Conservation (phyloP, 352 stramenopile genomes). For the Pythium rishiriense region DNA sequence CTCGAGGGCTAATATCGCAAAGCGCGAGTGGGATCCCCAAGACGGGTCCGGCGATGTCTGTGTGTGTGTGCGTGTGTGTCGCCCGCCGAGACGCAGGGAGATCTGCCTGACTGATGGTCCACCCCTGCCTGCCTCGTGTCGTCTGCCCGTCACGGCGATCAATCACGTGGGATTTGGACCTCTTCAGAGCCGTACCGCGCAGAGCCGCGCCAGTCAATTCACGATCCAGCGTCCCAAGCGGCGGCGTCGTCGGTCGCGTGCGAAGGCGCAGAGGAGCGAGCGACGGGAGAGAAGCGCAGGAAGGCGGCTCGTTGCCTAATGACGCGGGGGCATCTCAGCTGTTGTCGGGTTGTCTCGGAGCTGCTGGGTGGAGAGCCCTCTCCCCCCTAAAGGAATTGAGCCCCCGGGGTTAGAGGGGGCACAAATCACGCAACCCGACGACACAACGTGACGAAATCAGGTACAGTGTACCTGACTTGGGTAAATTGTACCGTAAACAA, state of each 20-base stretch:
- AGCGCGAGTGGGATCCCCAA: not conserved
- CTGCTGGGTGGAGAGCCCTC: not conserved
- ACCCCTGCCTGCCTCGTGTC: no score
- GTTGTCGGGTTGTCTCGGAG: constrained; percentile 2
- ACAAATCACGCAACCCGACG: constrained; percentile 5
- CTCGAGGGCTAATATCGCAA: not conserved
- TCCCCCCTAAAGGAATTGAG: constrained; percentile 2
- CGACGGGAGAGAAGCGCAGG: not conserved
- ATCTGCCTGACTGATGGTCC: no score
- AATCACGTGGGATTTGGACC: no score
- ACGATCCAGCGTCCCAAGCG: no score
- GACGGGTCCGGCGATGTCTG: no score
- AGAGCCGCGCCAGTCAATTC: no score
- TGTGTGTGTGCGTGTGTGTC: no score
- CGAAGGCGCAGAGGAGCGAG: not conserved
- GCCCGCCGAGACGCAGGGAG: not conserved
- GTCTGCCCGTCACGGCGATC: no score
- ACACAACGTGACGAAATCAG: constrained; percentile 5
- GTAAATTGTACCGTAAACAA: not conserved
- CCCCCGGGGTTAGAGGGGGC: not conserved
- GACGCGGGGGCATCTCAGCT: constrained; percentile 12
- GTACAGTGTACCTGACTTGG: constrained; percentile 11
- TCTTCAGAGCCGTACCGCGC: no score
- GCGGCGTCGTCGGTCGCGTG: constrained; percentile 1
- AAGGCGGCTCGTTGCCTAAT: constrained; percentile 6